Evolutionary conservation across 2,329 filamentous ascomycete species (phyloP).

Genomic region (Monosporascus sp.): DNA sequence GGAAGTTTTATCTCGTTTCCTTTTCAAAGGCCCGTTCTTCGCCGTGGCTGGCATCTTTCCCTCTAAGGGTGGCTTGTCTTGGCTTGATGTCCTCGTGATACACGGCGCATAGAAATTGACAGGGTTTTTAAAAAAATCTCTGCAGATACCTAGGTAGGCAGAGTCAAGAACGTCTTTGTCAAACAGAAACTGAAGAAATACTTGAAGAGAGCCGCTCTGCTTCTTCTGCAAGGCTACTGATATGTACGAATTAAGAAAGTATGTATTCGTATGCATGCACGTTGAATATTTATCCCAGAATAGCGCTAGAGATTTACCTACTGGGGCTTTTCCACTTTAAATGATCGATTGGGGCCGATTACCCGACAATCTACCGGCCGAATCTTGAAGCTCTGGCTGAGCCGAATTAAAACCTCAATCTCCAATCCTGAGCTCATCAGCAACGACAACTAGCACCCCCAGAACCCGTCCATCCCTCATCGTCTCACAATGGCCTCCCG

Average conservation of each 20-base stretch:
- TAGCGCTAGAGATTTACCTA: too few species aligned
- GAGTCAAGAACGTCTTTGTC: background rate
- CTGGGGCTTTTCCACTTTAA: too few species aligned
- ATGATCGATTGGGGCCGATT: background rate
- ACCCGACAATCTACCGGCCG: background rate
- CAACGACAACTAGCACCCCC: conserved; percentile 34
- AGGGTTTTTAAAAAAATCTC: background rate
- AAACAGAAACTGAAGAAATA: too few species aligned
- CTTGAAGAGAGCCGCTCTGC: too few species aligned
- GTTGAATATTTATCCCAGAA: too few species aligned
- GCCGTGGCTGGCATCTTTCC: conserved; percentile 23
- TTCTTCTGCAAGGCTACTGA: too few species aligned
- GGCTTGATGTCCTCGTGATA: too few species aligned
- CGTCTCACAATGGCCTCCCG: conserved; percentile 91
- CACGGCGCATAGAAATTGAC: too few species aligned
- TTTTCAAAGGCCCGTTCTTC: conserved; percentile 38
- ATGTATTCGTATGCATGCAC: too few species aligned
- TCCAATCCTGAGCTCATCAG: conserved; percentile 17
- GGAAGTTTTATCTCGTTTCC: conserved; percentile 43
- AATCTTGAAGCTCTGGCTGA: conserved; percentile 6
- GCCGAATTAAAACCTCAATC: conserved; percentile 32
- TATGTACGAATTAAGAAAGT: too few species aligned
- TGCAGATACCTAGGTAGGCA: background rate
- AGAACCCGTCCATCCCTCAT: conserved; percentile 48
- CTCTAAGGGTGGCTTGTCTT: too few species aligned